A percentile compares a stretch with the other conserved stretches of the same genome.
phyloP scores from a whole-genome alignment of 305 asterid genomes.

The Fraxinus velutina region DNA sequence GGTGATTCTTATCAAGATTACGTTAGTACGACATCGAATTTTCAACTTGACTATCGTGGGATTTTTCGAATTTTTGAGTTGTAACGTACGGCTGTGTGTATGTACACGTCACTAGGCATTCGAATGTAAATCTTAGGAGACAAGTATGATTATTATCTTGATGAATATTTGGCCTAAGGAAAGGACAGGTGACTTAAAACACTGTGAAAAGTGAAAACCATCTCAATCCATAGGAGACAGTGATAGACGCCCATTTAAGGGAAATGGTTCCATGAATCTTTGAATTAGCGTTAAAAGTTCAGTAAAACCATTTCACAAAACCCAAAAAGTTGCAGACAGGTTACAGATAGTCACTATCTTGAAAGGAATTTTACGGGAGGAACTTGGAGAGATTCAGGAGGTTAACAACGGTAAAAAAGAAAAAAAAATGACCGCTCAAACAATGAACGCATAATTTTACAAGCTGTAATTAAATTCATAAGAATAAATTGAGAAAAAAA shows the following conservation, averaged over 20 bases:
- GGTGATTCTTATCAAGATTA: constrained; percentile 29
- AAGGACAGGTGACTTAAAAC: constrained; percentile 39
- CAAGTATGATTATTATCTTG: constrained; percentile 26
- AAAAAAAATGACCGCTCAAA: background rate
- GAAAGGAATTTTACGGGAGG: constrained; percentile 9
- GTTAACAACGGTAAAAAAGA: constrained; percentile 5
- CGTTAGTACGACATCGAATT: constrained; percentile 14
- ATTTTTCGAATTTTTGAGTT: constrained; percentile 14
- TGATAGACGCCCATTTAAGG: constrained; percentile 35
- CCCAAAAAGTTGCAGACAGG: constrained; percentile 26
- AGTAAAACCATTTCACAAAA: constrained; percentile 19
- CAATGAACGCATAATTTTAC: constrained; percentile 16
- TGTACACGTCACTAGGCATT: background rate
- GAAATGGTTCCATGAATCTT: constrained; percentile 37
- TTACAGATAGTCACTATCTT: constrained; percentile 29
- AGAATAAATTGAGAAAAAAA: constrained; percentile 6
- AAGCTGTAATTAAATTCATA: constrained; percentile 19
- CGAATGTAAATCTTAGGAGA: constrained; percentile 12
- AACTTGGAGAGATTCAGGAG: constrained; percentile 10
- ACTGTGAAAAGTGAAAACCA: constrained; percentile 44
- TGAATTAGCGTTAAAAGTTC: constrained; percentile 19
- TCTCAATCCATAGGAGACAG: constrained; percentile 40
- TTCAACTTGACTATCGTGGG: constrained; percentile 29
- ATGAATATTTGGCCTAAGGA: constrained; percentile 13
- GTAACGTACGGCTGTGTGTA: constrained; percentile 13